Base-by-base conservation (phyloP, 306 rosid genomes). In the Cucurbita moschata region DNA sequence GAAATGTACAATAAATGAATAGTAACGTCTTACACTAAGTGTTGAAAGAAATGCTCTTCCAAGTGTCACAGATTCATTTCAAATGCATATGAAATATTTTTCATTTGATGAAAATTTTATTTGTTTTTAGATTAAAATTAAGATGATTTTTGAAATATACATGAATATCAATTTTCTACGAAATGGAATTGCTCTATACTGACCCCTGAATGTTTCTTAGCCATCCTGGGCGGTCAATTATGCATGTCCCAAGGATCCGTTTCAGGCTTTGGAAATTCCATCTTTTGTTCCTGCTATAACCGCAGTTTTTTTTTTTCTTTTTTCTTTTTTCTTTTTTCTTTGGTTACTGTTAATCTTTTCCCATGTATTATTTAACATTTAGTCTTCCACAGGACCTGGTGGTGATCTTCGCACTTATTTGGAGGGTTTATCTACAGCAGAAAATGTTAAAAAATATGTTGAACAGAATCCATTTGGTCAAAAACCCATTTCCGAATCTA, bases 361-460 rank as follows among this genome's bases (percentile, higher is more conserved):
- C 46, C 44, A 49, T 69, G 43, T 50, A 14, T 49, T 50, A 14
- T 49, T 53, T 72, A 13, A 46, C 65, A 21, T 23, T 70, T 81
- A 43, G 21, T 46, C 42, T 68, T 35, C 78, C 49, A 23, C 92
- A 91, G 99, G 96, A 71, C 89, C 83, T 57, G 86, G 82, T 50
- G 97, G 99, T n/a, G 83, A 83, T 79, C 85, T 94, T 82, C 85
- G 91, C 57, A 66, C 68, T 56, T 94, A 88, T 72, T 79, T 94
- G 65, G 91, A 83, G 81, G 80, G 86, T 55, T 37, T 94, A 68
- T 85, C 84, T 52, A 9, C 13, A 75, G 92, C 95, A 9, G 88
- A 86, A 43, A 81, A 86, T 76, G 90, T 86, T 69, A 88, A 84
- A 79, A 80, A 83, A 38, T 88, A 85, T 5, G 92, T 94, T 47